Evolutionary conservation across 768 basidiomycete genomes (phyloP).

Genomic region (Rubroboletus pulcherrimus): DNA sequence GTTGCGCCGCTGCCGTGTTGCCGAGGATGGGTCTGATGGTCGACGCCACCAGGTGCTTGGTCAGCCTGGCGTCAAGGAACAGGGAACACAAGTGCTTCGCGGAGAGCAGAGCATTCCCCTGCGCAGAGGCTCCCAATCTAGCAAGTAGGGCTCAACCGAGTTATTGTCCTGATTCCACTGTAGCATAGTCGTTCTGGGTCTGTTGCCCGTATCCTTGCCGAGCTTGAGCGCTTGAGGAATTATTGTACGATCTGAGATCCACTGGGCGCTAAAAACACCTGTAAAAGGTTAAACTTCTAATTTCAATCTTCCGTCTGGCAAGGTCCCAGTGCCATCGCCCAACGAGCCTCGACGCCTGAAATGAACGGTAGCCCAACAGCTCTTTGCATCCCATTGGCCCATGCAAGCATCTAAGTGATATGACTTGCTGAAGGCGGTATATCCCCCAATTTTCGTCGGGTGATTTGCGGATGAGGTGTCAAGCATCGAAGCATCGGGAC

Average conservation of each 20-base stretch:
- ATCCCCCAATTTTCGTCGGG: not conserved
- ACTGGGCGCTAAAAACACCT: slow-evolving; percentile 1
- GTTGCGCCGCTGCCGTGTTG: slow-evolving; percentile 6
- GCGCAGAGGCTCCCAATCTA: slow-evolving; percentile 22
- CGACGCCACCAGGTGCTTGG: slow-evolving; percentile 20
- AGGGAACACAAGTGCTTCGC: slow-evolving; percentile 51
- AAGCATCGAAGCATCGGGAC: no score
- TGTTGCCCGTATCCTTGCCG: not conserved
- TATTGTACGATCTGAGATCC: slow-evolving; percentile 19
- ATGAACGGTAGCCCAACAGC: not conserved
- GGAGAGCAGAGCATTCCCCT: slow-evolving; percentile 41
- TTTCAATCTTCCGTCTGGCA: slow-evolving; percentile 1
- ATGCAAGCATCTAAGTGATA: not conserved
- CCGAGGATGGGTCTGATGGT: not conserved
- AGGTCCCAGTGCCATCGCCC: not conserved
- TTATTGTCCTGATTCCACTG: not conserved
- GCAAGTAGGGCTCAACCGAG: slow-evolving; percentile 12
- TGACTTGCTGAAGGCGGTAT: not conserved
- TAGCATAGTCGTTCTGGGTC: not conserved
- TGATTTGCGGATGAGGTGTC: not conserved
- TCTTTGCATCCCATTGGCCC: not conserved
- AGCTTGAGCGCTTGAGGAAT: not conserved
- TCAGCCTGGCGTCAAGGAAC: slow-evolving; percentile 44
- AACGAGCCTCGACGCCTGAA: not conserved
- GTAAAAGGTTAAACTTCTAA: slow-evolving; percentile 24